Percentiles rank a stretch among this genome's conserved stretches.
phyloP scores from a whole-genome alignment of 2,329 filamentous ascomycete species.

The Pseudogymnoascus verrucosus region DNA sequence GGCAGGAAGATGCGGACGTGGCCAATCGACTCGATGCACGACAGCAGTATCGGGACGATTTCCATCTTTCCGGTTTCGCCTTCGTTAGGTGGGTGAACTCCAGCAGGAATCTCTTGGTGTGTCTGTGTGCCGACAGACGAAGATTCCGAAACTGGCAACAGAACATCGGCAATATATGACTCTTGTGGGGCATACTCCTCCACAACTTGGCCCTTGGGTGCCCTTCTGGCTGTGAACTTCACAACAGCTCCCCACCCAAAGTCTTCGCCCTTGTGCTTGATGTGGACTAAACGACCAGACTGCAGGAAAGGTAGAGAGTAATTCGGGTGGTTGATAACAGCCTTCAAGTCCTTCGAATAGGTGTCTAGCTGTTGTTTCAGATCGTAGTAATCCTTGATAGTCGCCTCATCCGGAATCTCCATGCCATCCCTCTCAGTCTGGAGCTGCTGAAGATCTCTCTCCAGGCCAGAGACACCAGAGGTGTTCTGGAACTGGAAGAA shows the following conservation, averaged over 20 bases:
- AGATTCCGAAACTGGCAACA: constrained; percentile 55
- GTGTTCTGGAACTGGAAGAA: constrained; percentile 98
- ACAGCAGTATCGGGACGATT: constrained; percentile 77
- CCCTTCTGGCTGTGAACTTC: constrained; percentile 59
- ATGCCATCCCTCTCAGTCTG: constrained; percentile 68
- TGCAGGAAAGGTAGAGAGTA: constrained; percentile 81
- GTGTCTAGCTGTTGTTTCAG: constrained; percentile 74
- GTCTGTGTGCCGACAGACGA: constrained; percentile 45
- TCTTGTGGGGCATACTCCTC: constrained; percentile 68
- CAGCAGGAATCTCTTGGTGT: constrained; percentile 56
- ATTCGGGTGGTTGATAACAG: constrained; percentile 85
- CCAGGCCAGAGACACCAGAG: constrained; percentile 72
- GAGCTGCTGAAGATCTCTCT: constrained; percentile 72
- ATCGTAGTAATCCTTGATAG: constrained; percentile 90
- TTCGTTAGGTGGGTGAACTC: constrained; percentile 50
- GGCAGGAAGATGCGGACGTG: constrained; percentile 79
- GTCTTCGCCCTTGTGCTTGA: constrained; percentile 71
- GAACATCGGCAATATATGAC: constrained; percentile 73
- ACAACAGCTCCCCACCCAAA: constrained; percentile 94
- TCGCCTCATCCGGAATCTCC: constrained; percentile 75
- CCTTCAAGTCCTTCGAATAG: constrained; percentile 82
- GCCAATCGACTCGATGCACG: constrained; percentile 75
- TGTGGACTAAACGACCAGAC: constrained; percentile 75
- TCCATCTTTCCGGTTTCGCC: constrained; percentile 66
- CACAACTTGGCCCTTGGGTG: constrained; percentile 55